Base-by-base conservation (phyloP, 306 rosid genomes). In the Pyrus communis region DNA sequence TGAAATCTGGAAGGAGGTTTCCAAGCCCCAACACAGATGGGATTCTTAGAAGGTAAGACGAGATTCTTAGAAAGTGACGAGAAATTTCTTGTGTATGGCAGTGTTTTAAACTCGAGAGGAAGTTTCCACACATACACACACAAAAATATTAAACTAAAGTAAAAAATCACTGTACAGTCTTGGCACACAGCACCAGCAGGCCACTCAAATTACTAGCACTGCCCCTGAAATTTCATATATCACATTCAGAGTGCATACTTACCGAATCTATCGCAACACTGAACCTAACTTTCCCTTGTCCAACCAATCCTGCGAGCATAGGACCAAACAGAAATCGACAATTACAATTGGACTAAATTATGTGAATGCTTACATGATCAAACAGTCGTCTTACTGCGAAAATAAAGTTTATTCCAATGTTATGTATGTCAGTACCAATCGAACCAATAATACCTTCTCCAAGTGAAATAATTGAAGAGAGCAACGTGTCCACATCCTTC, bases 191-290 rank as follows among this genome's bases (percentile, higher is more conserved):
- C 33, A 15, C 25, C 23, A 70, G 52, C 68, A 27, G 9, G 58
- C 79, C 13, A 76, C 27, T 62, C 66, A 52, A 22, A 59, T 51
- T 57, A 75, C 72, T 25, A 61, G 75, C 60, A 79, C 61, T 28
- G 17, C 18, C 71, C 66, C 49, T 69, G 15, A 78, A 38, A 60
- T 35, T 81, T 69, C 38, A 61, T 12, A 54, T 51, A 58, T 43
- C 15, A 49, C 15, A 57, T 73, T 51, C 27, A 77, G 35, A 46
- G 64, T 31, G 76, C 67, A 74, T 69, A 52, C 49, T 17, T 90
- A 95, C 98, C 66, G 96, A 89, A 81, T 95, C 98, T 74, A 95
- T 85, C 75, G 92, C 97, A 62, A 88, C 91, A 71, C 84, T 85
- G 71, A 95, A 79, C 30, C 85, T 87, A 60, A 78, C 67, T 76